Conservation (phyloP, 768 basidiomycete genomes). For the Trametes gibbosa region DNA sequence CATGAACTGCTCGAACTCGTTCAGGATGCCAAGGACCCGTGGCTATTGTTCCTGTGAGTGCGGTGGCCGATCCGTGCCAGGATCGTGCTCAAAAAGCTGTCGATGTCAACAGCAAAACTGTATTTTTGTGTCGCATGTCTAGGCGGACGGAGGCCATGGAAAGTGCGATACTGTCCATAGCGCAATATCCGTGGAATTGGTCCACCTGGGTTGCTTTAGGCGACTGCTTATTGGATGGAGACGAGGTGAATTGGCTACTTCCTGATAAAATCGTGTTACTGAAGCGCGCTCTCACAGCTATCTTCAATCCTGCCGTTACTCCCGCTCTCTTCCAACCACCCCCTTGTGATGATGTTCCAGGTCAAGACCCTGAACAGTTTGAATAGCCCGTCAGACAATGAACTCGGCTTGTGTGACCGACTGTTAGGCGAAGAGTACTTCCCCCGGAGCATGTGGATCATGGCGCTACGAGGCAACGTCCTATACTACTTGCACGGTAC, state of each 20-base stretch:
- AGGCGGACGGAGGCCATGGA: conserved; percentile 87
- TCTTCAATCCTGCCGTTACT: conserved; percentile 43
- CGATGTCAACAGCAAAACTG: conserved; percentile 57
- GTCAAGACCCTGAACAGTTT: conserved; percentile 88
- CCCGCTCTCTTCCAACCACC: conserved; percentile 50
- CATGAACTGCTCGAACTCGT: conserved; percentile 60
- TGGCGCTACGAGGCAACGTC: conserved; percentile 81
- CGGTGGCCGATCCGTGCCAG: too few relatives aligned
- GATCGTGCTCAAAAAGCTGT: background rate
- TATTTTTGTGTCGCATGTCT: conserved; percentile 77
- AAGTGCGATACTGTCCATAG: conserved; percentile 69
- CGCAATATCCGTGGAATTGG: conserved; percentile 90
- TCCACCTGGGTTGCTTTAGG: conserved; percentile 85
- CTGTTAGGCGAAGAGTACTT: conserved; percentile 72
- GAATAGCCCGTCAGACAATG: conserved; percentile 84
- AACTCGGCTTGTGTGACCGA: conserved; percentile 77
- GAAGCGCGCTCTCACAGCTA: conserved; percentile 36
- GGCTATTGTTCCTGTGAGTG: conserved; percentile 78
- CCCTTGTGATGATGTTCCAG: conserved; percentile 71
- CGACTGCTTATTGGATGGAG: conserved; percentile 74
- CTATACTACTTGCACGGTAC: conserved; percentile 89
- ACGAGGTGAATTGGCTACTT: conserved; percentile 59
- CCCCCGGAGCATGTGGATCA: conserved; percentile 79
- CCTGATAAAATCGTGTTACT: background rate
- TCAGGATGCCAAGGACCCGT: conserved; percentile 65